These are phyloP conservation scores for Meira nashicola DNA, from an alignment of 1,284 basidiomycete genomes.

Conservation along the genomic window DNA sequence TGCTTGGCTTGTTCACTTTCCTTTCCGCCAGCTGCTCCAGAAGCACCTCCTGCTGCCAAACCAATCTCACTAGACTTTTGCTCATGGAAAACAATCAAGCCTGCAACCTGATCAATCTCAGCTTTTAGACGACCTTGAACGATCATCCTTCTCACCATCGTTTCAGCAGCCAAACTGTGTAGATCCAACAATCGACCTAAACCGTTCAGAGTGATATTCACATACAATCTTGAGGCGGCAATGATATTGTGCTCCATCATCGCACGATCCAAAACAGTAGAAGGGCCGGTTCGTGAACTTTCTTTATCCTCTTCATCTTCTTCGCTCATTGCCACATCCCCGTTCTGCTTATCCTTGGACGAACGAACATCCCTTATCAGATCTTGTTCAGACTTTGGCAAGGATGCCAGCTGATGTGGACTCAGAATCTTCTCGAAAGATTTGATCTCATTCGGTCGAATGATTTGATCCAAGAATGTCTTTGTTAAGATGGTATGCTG, in stretches of 20 bases:
- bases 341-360: slow-evolving; percentile 9
- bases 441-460: slow-evolving; percentile 79
- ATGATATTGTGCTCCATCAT: slow-evolving; percentile 97
- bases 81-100: slow-evolving; percentile 69
- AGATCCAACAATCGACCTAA: slow-evolving; percentile 35
- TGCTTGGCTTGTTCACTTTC: not conserved
- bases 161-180: slow-evolving; percentile 63
- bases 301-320: slow-evolving; percentile 7
- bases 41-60: not conserved
- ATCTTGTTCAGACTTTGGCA: slow-evolving; percentile 56
- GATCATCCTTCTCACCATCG: slow-evolving; percentile 91
- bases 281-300: slow-evolving; percentile 61
- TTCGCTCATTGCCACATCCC: slow-evolving; percentile 7
- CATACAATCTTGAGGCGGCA: slow-evolving; percentile 70
- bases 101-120: slow-evolving; percentile 81
- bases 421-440: slow-evolving; percentile 82
- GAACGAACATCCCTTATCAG: not conserved
- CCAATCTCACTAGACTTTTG: slow-evolving; percentile 2
- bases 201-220: slow-evolving; percentile 35
- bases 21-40: slow-evolving; percentile 5
- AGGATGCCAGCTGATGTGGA: slow-evolving; percentile 85
- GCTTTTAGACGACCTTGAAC: slow-evolving; percentile 86
- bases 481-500: slow-evolving; percentile 87
- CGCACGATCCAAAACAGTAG: slow-evolving; percentile 92
- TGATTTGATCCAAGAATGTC: slow-evolving; percentile 94